phyloP scores from a whole-genome alignment of 768 basidiomycete species.

The Artomyces pyxidatus region DNA sequence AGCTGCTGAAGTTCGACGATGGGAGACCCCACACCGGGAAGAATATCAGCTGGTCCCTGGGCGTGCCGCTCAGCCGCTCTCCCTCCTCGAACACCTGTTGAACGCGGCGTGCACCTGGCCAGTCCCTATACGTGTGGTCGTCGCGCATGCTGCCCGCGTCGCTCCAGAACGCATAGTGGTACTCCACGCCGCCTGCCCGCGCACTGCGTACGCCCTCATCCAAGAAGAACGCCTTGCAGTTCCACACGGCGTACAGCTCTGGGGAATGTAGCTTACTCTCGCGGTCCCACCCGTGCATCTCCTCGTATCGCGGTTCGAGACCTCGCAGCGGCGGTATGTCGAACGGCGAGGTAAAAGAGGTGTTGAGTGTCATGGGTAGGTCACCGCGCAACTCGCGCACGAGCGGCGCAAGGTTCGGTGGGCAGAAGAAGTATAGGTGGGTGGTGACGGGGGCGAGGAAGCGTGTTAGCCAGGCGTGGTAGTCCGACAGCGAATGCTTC shows the following conservation, averaged over 20 bases:
- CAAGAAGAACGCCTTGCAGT: constrained; percentile 44
- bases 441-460: constrained; percentile 38
- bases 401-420: constrained; percentile 29
- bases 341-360: constrained; percentile 37
- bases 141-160: constrained; percentile 47
- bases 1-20: constrained; percentile 21
- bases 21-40: constrained; percentile 37
- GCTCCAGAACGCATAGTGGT: constrained; percentile 51
- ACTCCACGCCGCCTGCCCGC: constrained; percentile 22
- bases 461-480: constrained; percentile 32
- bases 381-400: constrained; percentile 26
- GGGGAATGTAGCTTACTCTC: constrained; percentile 36
- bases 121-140: constrained; percentile 34
- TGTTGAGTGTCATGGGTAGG: constrained; percentile 35
- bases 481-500: constrained; percentile 39
- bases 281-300: constrained; percentile 38
- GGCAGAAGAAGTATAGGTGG: constrained; percentile 47
- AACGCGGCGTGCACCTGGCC: constrained; percentile 39
- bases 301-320: constrained; percentile 27
- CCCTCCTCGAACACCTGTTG: constrained; percentile 33
- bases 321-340: constrained; percentile 37
- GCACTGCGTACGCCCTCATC: constrained; percentile 30
- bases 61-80: constrained; percentile 21
- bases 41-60: constrained; percentile 38
- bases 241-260: constrained; percentile 49